phyloP scores from a whole-genome alignment of 768 basidiomycete genomes.

The Suillus variegatus region DNA sequence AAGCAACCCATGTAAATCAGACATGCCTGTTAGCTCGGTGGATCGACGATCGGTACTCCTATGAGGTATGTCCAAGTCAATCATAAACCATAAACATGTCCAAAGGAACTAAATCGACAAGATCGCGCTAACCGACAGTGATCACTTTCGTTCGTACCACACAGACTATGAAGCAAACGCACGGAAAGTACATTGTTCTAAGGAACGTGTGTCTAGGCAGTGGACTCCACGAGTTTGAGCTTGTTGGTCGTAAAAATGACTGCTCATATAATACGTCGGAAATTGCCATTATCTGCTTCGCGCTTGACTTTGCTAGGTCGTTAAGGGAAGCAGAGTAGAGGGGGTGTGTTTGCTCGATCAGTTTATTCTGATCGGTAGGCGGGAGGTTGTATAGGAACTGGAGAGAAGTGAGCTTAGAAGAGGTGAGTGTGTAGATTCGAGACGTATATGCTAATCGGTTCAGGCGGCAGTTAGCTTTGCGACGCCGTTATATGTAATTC shows the following conservation, averaged over 20 bases:
- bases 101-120: not conserved
- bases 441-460: not conserved
- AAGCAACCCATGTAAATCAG: not conserved
- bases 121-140: not conserved
- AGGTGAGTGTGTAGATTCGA: not conserved
- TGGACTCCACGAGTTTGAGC: not conserved
- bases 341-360: not conserved
- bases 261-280: not conserved
- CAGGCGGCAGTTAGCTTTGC: too few species aligned
- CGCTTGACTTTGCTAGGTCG: not conserved
- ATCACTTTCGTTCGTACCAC: not conserved
- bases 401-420: not conserved
- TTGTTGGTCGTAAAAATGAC: not conserved
- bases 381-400: not conserved
- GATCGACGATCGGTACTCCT: not conserved
- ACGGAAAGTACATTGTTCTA: not conserved
- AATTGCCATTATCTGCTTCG: not conserved
- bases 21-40: not conserved
- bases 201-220: not conserved
- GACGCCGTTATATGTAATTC: not conserved
- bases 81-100: not conserved
- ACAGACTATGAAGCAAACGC: not conserved
- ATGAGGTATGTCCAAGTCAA: not conserved
- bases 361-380: not conserved
- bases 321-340: not conserved